Evolutionary conservation across 1,284 basidiomycete species (phyloP).

Genomic region (Rhodofomes roseus): DNA sequence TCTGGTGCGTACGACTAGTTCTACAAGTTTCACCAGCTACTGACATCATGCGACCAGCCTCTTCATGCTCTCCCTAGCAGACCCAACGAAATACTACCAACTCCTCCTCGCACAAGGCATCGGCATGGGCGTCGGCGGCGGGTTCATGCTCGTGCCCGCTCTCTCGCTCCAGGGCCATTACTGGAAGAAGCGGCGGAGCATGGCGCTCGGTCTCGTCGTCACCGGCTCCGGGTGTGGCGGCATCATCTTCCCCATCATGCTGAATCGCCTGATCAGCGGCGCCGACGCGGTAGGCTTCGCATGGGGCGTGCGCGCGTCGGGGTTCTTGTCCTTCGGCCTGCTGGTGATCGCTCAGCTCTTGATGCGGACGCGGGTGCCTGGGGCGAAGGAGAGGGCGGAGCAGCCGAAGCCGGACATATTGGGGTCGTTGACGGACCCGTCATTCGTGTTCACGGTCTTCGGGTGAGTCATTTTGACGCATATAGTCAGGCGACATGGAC

Average conservation of each 20-base stretch:
- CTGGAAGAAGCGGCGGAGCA: constrained; percentile 9
- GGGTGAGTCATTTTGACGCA: neutral
- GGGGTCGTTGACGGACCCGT: neutral
- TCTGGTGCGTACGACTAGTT: constrained; percentile 4
- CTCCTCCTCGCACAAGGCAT: constrained; percentile 28
- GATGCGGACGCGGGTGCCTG: neutral
- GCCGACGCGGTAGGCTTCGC: constrained; percentile 14
- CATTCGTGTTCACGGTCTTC: neutral
- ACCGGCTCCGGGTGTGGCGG: constrained; percentile 23
- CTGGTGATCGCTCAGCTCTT: constrained; percentile 9
- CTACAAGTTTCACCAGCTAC: neutral
- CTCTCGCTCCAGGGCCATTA: constrained; percentile 11
- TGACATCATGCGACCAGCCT: constrained; percentile 9
- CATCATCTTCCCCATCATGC: constrained; percentile 26
- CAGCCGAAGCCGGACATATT: neutral
- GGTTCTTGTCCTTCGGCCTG: constrained; percentile 9
- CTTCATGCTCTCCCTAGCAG: constrained; percentile 22
- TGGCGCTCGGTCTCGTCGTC: constrained; percentile 22
- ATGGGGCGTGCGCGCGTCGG: constrained; percentile 22
- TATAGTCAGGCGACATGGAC: neutral
- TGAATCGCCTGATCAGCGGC: constrained; percentile 24
- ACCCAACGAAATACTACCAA: constrained; percentile 22
- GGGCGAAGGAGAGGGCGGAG: neutral
- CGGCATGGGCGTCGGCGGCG: constrained; percentile 42
- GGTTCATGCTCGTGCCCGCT: constrained; percentile 28